These are phyloP conservation scores for Cercophora newfieldiana DNA, from an alignment of 495 filamentous ascomycete species.

Conservation along the genomic window DNA sequence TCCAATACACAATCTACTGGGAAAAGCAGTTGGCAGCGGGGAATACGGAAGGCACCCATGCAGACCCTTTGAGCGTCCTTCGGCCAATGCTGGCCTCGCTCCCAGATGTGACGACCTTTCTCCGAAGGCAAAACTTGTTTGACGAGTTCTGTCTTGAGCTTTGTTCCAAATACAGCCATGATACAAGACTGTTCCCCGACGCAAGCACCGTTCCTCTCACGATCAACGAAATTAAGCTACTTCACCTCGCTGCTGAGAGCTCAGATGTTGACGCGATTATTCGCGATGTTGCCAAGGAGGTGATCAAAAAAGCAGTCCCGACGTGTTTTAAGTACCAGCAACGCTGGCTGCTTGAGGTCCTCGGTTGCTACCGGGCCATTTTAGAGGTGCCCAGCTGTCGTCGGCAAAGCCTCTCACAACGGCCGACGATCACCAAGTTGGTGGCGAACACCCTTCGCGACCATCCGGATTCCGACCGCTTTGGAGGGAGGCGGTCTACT, in stretches of 20 bases:
- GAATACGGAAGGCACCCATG: background rate
- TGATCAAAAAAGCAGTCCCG: slow-evolving; percentile 33
- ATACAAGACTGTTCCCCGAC: slow-evolving; percentile 31
- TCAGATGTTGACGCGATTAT: slow-evolving; percentile 11
- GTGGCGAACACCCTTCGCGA: too few species aligned
- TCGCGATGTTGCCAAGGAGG: slow-evolving; percentile 30
- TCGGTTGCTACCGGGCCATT: slow-evolving; percentile 28
- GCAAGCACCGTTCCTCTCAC: background rate
- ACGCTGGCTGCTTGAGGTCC: slow-evolving; percentile 43
- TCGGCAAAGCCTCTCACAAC: background rate
- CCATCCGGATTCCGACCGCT: too few species aligned
- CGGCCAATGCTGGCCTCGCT: slow-evolving; percentile 21
- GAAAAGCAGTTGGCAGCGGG: background rate
- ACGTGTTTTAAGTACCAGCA: slow-evolving; percentile 42
- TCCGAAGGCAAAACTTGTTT: slow-evolving; percentile 41
- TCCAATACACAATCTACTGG: background rate
- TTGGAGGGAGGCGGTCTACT: too few species aligned
- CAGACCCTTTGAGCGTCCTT: background rate
- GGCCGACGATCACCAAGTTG: background rate
- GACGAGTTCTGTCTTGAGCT: slow-evolving; percentile 36
- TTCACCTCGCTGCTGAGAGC: background rate
- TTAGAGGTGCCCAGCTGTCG: background rate
- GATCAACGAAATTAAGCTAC: background rate
- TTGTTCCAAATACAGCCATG: background rate
- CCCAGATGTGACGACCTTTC: slow-evolving; percentile 37